Percentiles rank a stretch among this genome's conserved stretches.
Evolutionary conservation across 257 asterid genomes (phyloP).

Genomic region (Solanum piurae): DNA sequence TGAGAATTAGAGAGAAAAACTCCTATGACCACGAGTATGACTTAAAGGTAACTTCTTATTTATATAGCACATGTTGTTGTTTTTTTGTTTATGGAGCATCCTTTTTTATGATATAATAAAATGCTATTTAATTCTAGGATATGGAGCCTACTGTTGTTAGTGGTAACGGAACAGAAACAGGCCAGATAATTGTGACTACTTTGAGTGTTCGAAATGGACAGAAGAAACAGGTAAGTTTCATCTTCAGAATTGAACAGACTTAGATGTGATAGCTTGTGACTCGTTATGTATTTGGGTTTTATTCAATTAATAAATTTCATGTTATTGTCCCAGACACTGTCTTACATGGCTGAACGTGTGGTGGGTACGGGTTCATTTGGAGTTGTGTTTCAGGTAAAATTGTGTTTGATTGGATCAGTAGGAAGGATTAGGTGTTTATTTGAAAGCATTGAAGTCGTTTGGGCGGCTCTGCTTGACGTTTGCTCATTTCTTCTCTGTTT

Average conservation of each 20-base stretch:
- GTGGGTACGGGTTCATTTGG: slow-evolving; percentile 87
- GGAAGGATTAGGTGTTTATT: neutral
- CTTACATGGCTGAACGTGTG: slow-evolving; percentile 85
- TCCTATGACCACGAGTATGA: slow-evolving; percentile 28
- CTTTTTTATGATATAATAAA: neutral
- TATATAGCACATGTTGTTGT: neutral
- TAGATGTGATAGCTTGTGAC: neutral
- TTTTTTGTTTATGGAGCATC: neutral
- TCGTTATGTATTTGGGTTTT: neutral
- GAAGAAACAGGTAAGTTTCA: slow-evolving; percentile 56
- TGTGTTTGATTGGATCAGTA: neutral
- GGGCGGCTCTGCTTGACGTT: neutral
- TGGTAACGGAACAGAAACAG: slow-evolving; percentile 81
- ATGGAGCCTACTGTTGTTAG: slow-evolving; percentile 68
- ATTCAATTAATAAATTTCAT: neutral
- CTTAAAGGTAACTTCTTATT: slow-evolving; percentile 36
- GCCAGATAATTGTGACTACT: slow-evolving; percentile 80
- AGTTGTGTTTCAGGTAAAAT: slow-evolving; percentile 67
- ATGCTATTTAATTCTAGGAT: slow-evolving; percentile 43
- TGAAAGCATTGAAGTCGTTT: neutral
- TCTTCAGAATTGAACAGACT: neutral
- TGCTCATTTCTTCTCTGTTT: slow-evolving; percentile 6
- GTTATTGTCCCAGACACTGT: slow-evolving; percentile 42
- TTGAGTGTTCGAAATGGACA: slow-evolving; percentile 62
- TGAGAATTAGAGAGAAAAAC: slow-evolving; percentile 28